Evolutionary conservation across 192 early-diverging fungal species (phyloP).

Genomic region (Coemansia sp.): DNA sequence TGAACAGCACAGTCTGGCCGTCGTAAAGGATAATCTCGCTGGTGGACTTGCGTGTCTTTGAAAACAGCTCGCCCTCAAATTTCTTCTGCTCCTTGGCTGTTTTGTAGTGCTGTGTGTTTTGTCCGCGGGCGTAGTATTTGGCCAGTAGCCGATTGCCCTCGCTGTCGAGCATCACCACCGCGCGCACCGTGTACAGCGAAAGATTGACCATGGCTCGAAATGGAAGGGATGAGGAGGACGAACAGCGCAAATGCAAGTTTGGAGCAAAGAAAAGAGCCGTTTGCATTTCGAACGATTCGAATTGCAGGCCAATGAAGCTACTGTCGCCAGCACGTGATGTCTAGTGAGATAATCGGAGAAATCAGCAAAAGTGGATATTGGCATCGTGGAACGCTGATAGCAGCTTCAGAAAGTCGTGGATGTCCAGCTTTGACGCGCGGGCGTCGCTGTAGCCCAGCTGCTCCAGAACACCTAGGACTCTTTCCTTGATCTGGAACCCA

Average conservation of each 20-base stretch:
- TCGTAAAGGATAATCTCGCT: constrained; percentile 94
- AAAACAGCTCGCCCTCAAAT: constrained; percentile 89
- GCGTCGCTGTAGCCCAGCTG: constrained; percentile 61
- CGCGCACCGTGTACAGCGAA: constrained; percentile 81
- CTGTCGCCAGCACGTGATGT: background rate
- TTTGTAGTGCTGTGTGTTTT: constrained; percentile 22
- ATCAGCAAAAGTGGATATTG: constrained; percentile 82
- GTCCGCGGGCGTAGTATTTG: constrained; percentile 76
- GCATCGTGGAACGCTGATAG: constrained; percentile 87
- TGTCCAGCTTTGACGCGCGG: constrained; percentile 88
- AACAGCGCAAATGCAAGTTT: background rate
- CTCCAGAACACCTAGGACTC: constrained; percentile 71
- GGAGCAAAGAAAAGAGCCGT: background rate
- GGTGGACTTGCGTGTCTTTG: constrained; percentile 77
- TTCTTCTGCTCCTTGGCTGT: constrained; percentile 77
- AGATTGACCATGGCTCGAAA: constrained; percentile 67
- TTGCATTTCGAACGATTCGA: no score
- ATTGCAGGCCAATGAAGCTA: no score
- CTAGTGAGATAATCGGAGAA: background rate
- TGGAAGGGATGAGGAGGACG: background rate
- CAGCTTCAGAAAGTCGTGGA: constrained; percentile 91
- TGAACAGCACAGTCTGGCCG: constrained; percentile 85
- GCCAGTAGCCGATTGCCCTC: constrained; percentile 88
- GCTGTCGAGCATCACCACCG: constrained; percentile 85
- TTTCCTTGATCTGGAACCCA: constrained; percentile 81